Conservation (phyloP, 441 rosid genomes). For the Syzygium malaccense region DNA sequence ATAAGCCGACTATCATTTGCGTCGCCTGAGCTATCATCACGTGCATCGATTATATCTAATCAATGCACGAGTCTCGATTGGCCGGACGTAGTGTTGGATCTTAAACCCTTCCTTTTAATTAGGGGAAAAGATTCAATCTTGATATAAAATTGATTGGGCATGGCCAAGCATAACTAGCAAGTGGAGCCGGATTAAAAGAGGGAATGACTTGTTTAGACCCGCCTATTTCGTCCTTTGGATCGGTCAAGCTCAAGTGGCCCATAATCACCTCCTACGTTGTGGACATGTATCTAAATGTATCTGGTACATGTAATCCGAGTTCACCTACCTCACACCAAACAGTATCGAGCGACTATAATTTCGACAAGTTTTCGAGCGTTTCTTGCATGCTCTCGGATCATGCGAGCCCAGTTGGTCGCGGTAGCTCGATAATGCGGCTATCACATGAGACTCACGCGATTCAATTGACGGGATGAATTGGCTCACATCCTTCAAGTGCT, state of each 20-base stretch:
- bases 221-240: accelerated
- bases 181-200: background rate
- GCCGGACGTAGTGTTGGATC: accelerated
- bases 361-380: background rate
- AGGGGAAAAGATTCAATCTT: background rate
- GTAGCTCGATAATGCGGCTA: accelerated
- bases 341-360: background rate
- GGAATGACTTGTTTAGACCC: background rate
- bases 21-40: background rate
- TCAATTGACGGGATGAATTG: background rate
- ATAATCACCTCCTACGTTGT: background rate
- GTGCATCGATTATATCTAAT: accelerated
- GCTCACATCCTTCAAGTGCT: background rate
- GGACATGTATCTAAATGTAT: background rate
- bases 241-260: background rate
- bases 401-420: accelerated
- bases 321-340: background rate
- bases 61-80: background rate
- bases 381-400: background rate
- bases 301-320: accelerated
- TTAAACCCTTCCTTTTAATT: background rate
- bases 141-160: background rate
- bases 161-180: background rate
- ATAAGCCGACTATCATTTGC: background rate
- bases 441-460: no score